Base-by-base conservation (phyloP, 306 rosid genomes). In the Cicer judaicum region DNA sequence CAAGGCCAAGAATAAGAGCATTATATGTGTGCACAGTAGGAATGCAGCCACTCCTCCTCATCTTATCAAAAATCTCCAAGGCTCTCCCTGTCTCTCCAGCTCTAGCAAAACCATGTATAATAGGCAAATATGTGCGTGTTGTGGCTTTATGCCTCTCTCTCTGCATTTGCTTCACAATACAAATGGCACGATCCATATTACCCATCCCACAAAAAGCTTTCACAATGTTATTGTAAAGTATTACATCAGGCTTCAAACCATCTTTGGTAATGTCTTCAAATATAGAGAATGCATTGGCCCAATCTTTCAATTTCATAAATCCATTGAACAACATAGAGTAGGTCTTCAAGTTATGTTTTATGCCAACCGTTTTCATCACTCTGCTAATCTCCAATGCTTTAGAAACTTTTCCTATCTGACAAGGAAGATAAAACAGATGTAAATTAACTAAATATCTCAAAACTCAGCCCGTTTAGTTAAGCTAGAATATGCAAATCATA, bases 241-340 rank as follows among this genome's bases (percentile, higher is more conserved):
- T 89, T 54, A 91, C 86, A 74, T 94, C 98, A 8, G 97, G 97
- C 79, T 87, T 90, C 80, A 94, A 76, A 70, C 97, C 97, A 81
- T 90, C 89, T 70, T 84, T 87, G 47, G 82, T 81, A 73, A 91
- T 72, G 84, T 91, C 95, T 79, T 94, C 98, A 69, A 90, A 87
- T 77, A 94, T 70, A 36, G 96, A 81, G 66, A 94, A 94, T 69
- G 93, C 98, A 82, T 91, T 94, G 44, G 98, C 93, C 98, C 98
- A 94, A 83, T 94, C 98, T 90, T 94, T 91, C 79, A 91, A 74
- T 86, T 86, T 94, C 79, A 88, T 24, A 75, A 88, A 94, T 46
- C 98, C 98, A 84, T 87, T 91, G 54, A 94, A 87, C 88, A 94
- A 80, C 98, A 94, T 94, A 75, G 98, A 90, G 87, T 88, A 94